Evolutionary conservation across 225 moss, liverwort and hornwort species (phyloP).

Genomic region (Marchantia polymorpha): DNA sequence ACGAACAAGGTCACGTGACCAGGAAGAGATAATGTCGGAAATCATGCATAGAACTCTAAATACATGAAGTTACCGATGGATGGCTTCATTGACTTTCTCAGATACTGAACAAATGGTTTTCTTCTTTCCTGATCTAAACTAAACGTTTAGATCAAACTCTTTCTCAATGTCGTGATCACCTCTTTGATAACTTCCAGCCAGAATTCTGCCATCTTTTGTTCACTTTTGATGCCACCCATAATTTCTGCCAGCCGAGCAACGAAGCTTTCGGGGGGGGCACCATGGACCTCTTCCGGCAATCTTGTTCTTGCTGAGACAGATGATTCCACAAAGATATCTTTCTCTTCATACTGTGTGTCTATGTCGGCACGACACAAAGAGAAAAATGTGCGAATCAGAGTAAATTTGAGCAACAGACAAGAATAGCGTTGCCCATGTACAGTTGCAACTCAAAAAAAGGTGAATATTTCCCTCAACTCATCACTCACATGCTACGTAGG

Average conservation of each 20-base stretch:
- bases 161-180: constrained; percentile 30
- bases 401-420: too few species aligned
- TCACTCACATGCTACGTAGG: neutral
- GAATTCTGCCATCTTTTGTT: constrained; percentile 88
- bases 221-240: constrained; percentile 80
- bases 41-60: neutral
- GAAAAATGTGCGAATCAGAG: too few species aligned
- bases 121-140: too few species aligned
- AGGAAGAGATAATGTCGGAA: neutral
- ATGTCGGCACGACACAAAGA: neutral
- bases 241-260: constrained; percentile 90
- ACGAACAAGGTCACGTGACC: neutral
- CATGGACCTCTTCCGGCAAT: constrained; percentile 85
- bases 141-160: too few species aligned
- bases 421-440: too few species aligned
- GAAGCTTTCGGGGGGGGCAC: constrained; percentile 91
- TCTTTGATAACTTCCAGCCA: constrained; percentile 87
- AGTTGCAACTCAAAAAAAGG: too few species aligned
- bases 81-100: neutral
- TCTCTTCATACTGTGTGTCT: constrained; percentile 62
- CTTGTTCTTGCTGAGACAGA: constrained; percentile 47
- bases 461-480: too few species aligned
- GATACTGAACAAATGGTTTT: neutral
- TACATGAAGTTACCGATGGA: neutral
- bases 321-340: constrained; percentile 31